phyloP scores from a whole-genome alignment of 2,329 filamentous ascomycete species.

The Drechslerella coelobrocha region DNA sequence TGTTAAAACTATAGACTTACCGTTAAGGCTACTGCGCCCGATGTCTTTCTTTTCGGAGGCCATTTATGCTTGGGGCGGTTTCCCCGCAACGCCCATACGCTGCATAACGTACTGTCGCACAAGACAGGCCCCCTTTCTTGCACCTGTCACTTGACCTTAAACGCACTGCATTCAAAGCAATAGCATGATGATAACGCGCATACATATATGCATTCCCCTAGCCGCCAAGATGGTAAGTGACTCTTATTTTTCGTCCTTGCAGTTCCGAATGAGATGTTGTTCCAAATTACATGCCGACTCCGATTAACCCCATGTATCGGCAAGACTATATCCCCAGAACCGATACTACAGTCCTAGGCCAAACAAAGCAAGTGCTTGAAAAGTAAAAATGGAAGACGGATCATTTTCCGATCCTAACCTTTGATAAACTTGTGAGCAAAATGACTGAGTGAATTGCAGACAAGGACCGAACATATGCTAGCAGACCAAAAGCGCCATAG shows the following conservation, averaged over 20 bases:
- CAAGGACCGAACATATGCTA: slow-evolving; percentile 12
- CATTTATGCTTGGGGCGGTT: not conserved
- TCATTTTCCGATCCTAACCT: slow-evolving; percentile 35
- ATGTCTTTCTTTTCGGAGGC: slow-evolving; percentile 23
- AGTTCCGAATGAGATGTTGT: slow-evolving; percentile 15
- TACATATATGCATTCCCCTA: slow-evolving; percentile 2
- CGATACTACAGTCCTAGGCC: slow-evolving; percentile 29
- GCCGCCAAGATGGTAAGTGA: slow-evolving; percentile 33
- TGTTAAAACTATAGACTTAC: slow-evolving; percentile 25
- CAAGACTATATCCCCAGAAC: slow-evolving; percentile 20
- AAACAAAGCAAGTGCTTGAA: slow-evolving; percentile 40
- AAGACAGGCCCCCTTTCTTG: not conserved
- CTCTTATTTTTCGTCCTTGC: slow-evolving; percentile 37
- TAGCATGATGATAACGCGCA: not conserved
- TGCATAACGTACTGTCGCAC: not conserved
- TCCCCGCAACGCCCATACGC: not conserved
- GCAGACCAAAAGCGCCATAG: not conserved
- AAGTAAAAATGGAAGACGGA: slow-evolving; percentile 4
- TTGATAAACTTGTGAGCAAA: slow-evolving; percentile 20
- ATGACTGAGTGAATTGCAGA: not conserved
- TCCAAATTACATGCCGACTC: slow-evolving; percentile 31
- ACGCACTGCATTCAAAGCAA: not conserved
- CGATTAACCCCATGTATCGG: slow-evolving; percentile 27
- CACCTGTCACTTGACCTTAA: too few species aligned
- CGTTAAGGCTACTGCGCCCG: slow-evolving; percentile 15